phyloP scores from a whole-genome alignment of 768 basidiomycete genomes.

The Hypholoma fasciculare region DNA sequence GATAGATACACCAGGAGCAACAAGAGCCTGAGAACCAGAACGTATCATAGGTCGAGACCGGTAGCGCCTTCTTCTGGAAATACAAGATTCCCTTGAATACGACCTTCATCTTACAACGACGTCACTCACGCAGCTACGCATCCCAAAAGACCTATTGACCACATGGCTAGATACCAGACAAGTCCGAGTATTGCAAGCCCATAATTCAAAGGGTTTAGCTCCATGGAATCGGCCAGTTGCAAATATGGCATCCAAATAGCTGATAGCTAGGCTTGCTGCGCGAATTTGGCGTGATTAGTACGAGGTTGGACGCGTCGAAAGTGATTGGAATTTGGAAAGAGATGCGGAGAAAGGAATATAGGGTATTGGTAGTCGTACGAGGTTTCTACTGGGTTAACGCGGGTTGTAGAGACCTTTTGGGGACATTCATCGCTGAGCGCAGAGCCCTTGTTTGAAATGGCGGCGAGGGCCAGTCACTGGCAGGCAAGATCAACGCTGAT shows the following conservation, averaged over 20 bases:
- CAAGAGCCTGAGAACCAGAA: conserved; percentile 41
- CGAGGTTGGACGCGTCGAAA: too few relatives aligned
- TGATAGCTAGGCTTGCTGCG: too few relatives aligned
- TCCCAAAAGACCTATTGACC: conserved; percentile 68
- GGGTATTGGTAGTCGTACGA: too few relatives aligned
- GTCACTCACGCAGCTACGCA: conserved; percentile 59
- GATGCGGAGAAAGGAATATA: too few relatives aligned
- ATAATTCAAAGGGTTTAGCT: conserved; percentile 12
- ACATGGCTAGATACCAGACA: conserved; percentile 62
- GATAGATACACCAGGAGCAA: conserved; percentile 88
- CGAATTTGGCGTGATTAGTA: too few relatives aligned
- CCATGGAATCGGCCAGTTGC: conserved; percentile 1
- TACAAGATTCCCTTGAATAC: conserved; percentile 26
- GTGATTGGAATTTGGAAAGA: too few relatives aligned
- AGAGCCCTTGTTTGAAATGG: too few relatives aligned
- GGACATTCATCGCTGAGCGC: too few relatives aligned
- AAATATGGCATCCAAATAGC: not conserved
- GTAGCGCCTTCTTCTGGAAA: conserved; percentile 71
- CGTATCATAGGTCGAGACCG: conserved; percentile 65
- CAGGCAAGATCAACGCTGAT: too few relatives aligned
- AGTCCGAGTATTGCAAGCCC: conserved; percentile 41
- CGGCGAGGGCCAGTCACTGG: too few relatives aligned
- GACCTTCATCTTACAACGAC: not conserved
- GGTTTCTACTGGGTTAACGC: too few relatives aligned
- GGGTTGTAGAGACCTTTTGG: too few relatives aligned